Base-by-base conservation (phyloP, 1,284 basidiomycete species). In the Hypsizygus ulmarius region DNA sequence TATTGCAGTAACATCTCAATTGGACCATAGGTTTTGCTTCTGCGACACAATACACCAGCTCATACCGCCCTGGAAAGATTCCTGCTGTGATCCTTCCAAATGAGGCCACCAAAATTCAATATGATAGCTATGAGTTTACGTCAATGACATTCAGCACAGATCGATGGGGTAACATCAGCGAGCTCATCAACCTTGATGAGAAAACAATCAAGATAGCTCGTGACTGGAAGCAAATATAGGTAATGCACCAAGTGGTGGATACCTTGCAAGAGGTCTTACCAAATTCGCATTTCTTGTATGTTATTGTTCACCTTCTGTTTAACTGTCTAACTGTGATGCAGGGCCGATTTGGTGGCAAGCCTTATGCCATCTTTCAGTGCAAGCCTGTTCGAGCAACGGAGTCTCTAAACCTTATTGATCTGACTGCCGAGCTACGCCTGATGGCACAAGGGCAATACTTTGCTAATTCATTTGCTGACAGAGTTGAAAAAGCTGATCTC, bases 271-370 rank as follows among this genome's bases (percentile, higher is more conserved):
- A 47, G 61, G 59, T 4, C 47, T 56, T 3, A 50, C 48, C 10
- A 60, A 62, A 40, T 47, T 44, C 59, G 55, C 53, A 3, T 56
- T 60, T 34, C n/a, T 30, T 11, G 60, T 61, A 36, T 16, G 47
- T 48, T 25, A n/a, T n/a, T n/a, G n/a, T n/a, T n/a, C n/a, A n/a
- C n/a, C n/a, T n/a, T n/a, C n/a, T n/a, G n/a, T n/a, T n/a, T n/a
- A n/a, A n/a, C n/a, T n/a, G n/a, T 43, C 6, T 28, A 16, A 42
- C 19, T 30, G 28, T 44, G 8, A 33, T 27, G 16, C 36, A 56
- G 51, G 51, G 47, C 12, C 39, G 46, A 27, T 43, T 51, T 16
- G 28, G 48, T 18, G 40, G 39, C 21, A 35, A 48, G 5, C 33
- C 47, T 10, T 53, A 55, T 42, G 53, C 52, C 1, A 42, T 62